Evolutionary conservation across 768 basidiomycete species (phyloP).

Genomic region (Boletus eberwhitei): DNA sequence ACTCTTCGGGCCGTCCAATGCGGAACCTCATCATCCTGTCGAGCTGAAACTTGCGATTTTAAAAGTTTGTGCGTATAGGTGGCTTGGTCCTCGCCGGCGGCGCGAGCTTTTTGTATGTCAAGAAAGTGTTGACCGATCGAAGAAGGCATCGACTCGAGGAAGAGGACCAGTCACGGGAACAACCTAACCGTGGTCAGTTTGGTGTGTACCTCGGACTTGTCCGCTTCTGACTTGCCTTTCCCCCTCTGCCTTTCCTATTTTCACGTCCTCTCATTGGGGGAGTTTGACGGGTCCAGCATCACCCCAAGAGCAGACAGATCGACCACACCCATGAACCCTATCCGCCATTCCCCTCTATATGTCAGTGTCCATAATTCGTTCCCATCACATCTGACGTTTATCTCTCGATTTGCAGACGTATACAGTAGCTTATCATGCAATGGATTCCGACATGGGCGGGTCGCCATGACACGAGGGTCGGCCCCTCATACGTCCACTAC

Average conservation of each 20-base stretch:
- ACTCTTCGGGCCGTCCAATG: not conserved
- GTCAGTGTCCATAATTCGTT: not conserved
- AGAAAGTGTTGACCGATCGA: constrained; percentile 26
- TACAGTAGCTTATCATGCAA: not conserved
- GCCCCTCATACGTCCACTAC: not conserved
- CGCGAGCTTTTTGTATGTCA: constrained; percentile 30
- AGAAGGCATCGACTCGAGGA: constrained; percentile 22
- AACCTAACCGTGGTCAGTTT: not conserved
- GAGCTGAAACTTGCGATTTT: not conserved
- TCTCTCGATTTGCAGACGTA: not conserved
- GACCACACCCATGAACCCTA: constrained; percentile 5
- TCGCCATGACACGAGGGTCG: constrained; percentile 1
- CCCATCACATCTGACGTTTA: not conserved
- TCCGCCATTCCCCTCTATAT: not conserved
- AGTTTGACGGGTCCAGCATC: not conserved
- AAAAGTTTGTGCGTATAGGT: constrained; percentile 26
- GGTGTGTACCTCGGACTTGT: not conserved
- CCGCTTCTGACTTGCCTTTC: constrained; percentile 10
- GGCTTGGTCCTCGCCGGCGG: constrained; percentile 28
- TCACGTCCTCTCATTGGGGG: not conserved
- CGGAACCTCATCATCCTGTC: not conserved
- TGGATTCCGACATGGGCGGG: not conserved
- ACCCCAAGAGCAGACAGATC: constrained; percentile 4
- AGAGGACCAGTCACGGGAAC: constrained; percentile 15
- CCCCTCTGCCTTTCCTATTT: not conserved